Conservation (phyloP, 2,329 filamentous ascomycete species). For the Didymella sp. region DNA sequence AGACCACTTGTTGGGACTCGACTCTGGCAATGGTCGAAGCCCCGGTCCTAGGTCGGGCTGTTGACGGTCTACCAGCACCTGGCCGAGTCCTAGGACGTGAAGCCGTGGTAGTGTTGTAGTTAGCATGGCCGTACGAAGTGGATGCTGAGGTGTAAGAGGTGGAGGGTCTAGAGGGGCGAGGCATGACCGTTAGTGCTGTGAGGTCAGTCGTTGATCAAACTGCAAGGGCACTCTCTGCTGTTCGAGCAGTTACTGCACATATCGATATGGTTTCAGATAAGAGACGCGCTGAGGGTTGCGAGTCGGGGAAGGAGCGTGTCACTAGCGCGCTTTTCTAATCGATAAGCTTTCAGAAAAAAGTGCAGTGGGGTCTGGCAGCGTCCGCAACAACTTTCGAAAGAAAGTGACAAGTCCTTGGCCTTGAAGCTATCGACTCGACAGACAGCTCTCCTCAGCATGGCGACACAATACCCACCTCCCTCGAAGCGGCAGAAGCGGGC, state of each 20-base stretch:
- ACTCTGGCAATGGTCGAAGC: conserved; percentile 65
- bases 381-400: conserved; percentile 8
- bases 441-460: conserved; percentile 61
- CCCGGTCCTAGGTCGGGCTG: conserved; percentile 60
- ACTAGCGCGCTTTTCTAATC: conserved; percentile 33
- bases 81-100: conserved; percentile 45
- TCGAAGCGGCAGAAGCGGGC: conserved; percentile 87
- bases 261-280: neutral
- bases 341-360: conserved; percentile 30
- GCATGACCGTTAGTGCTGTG: conserved; percentile 39
- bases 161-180: conserved; percentile 29
- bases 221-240: conserved; percentile 1
- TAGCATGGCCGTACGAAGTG: conserved; percentile 46
- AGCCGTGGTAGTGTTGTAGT: conserved; percentile 47
- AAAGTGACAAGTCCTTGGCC: neutral
- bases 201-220: conserved; percentile 31
- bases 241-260: neutral
- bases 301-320: conserved; percentile 25
- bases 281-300: conserved; percentile 14
- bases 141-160: conserved; percentile 43
- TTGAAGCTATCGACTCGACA: neutral
- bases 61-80: conserved; percentile 51
- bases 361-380: conserved; percentile 14
- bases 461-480: conserved; percentile 81
- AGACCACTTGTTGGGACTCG: conserved; percentile 76